Evolutionary conservation across 352 stramenopile species (phyloP).

Genomic region (Globisporangium paddicum): DNA sequence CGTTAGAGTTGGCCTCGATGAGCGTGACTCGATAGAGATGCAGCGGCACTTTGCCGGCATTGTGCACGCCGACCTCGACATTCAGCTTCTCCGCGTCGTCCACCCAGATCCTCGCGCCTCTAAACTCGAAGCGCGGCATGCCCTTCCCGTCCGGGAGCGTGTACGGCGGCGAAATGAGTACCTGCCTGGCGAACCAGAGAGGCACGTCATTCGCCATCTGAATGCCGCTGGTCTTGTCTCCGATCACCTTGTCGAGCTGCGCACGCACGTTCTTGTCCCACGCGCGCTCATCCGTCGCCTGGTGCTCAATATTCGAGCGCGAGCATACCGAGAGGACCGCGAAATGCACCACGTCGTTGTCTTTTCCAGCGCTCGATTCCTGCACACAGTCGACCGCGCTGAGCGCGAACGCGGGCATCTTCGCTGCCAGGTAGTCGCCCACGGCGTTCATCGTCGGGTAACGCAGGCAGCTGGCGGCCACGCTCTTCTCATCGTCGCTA

Average conservation of each 20-base stretch:
- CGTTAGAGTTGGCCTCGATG: not conserved
- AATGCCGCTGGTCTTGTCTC: constrained; percentile 12
- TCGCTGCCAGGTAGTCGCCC: constrained; percentile 24
- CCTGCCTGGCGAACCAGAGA: constrained; percentile 25
- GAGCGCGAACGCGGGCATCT: constrained; percentile 30
- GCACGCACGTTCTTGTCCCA: constrained; percentile 25
- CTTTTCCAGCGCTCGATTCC: constrained; percentile 24
- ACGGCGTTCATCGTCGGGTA: constrained; percentile 30
- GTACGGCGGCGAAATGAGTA: constrained; percentile 29
- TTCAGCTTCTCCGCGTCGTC: constrained; percentile 24
- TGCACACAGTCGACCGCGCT: constrained; percentile 39
- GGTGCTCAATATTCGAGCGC: constrained; percentile 32
- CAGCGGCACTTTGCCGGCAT: constrained; percentile 39
- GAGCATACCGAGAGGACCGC: constrained; percentile 37
- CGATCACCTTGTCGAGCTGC: constrained; percentile 14
- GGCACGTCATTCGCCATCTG: constrained; percentile 10
- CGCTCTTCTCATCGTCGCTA: not conserved
- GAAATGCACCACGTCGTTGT: constrained; percentile 26
- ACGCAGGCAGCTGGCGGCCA: constrained; percentile 26
- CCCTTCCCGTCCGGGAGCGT: constrained; percentile 29
- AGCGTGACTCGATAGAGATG: constrained; percentile 41
- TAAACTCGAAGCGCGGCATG: constrained; percentile 35
- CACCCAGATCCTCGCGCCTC: constrained; percentile 29
- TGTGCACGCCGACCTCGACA: constrained; percentile 32
- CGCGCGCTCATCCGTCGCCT: constrained; percentile 12